Percentiles rank a stretch among this genome's conserved stretches.
These are phyloP conservation scores for Xylaria venustula DNA, from an alignment of 495 filamentous ascomycete species.

Conservation along the genomic window DNA sequence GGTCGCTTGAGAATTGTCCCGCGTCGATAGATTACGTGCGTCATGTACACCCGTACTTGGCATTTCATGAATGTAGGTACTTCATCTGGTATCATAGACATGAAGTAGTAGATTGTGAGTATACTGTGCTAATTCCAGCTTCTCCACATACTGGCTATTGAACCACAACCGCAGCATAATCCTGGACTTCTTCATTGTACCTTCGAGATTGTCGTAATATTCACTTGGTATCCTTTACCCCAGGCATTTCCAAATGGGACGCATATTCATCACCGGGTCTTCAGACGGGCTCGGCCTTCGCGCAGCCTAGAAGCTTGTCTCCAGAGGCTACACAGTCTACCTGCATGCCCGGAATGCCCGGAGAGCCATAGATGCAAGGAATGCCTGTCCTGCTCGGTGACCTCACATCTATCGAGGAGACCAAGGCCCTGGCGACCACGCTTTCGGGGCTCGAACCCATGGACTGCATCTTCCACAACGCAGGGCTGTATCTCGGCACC, in stretches of 20 bases:
- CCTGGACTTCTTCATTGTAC: too few relatives aligned
- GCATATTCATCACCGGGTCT: conserved; percentile 55
- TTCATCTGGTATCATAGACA: too few relatives aligned
- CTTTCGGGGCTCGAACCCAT: conserved; percentile 50
- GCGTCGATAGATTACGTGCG: neutral
- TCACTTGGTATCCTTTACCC: neutral
- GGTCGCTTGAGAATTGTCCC: neutral
- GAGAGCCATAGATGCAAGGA: conserved; percentile 43
- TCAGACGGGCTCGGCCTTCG: conserved; percentile 52
- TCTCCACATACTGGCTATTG: too few relatives aligned
- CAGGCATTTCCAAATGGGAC: conserved; percentile 38
- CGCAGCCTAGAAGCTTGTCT: conserved; percentile 48
- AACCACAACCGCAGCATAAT: too few relatives aligned
- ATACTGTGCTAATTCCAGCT: too few relatives aligned
- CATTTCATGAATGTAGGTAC: too few relatives aligned
- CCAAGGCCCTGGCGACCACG: conserved; percentile 50
- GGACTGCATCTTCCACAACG: conserved; percentile 60
- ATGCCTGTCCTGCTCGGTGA: conserved; percentile 53
- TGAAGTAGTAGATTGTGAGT: too few relatives aligned
- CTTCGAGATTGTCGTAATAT: neutral
- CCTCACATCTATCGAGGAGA: conserved; percentile 50
- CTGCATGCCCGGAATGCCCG: conserved; percentile 56
- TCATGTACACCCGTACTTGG: too few relatives aligned
- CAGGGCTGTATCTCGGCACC: conserved; percentile 42
- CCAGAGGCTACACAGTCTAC: conserved; percentile 54